Conservation (phyloP, 495 filamentous ascomycete genomes). For the Penicillium pancosmium region DNA sequence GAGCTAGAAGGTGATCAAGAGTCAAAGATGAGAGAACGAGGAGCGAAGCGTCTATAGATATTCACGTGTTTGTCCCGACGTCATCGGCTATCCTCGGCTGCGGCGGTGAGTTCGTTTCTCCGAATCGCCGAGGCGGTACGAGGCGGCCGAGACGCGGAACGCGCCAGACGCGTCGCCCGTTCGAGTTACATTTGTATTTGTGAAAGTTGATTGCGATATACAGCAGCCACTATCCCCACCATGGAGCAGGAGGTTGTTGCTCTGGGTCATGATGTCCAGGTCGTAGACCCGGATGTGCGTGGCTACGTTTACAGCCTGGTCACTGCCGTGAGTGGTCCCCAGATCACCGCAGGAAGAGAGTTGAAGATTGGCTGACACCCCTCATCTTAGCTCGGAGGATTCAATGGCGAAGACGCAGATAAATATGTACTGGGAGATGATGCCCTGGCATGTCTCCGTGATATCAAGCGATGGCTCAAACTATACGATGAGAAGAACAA, state of each 20-base stretch:
- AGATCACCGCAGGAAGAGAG: not conserved
- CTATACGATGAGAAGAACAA: constrained; percentile 94
- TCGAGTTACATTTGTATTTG: constrained; percentile 29
- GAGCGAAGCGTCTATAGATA: constrained; percentile 16
- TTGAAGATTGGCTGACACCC: constrained; percentile 27
- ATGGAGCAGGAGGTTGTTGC: constrained; percentile 47
- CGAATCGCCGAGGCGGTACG: constrained; percentile 32
- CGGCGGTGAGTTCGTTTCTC: constrained; percentile 33
- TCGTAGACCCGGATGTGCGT: constrained; percentile 84
- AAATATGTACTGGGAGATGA: constrained; percentile 91
- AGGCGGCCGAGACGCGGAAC: constrained; percentile 13
- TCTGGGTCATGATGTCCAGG: constrained; percentile 44
- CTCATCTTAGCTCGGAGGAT: constrained; percentile 74
- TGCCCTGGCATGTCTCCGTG: constrained; percentile 85
- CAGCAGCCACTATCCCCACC: constrained; percentile 13
- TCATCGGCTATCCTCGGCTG: constrained; percentile 50
- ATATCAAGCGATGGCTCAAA: constrained; percentile 91
- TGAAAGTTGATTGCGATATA: not conserved
- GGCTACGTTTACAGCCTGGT: constrained; percentile 90
- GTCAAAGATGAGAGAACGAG: not conserved
- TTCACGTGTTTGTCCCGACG: constrained; percentile 38
- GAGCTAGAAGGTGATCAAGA: not conserved
- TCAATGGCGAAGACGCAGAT: constrained; percentile 77
- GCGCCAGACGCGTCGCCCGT: constrained; percentile 33
- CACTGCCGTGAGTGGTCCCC: constrained; percentile 70